Evolutionary conservation across 2,329 filamentous ascomycete genomes (phyloP).

Genomic region (Cladosporium sp.): DNA sequence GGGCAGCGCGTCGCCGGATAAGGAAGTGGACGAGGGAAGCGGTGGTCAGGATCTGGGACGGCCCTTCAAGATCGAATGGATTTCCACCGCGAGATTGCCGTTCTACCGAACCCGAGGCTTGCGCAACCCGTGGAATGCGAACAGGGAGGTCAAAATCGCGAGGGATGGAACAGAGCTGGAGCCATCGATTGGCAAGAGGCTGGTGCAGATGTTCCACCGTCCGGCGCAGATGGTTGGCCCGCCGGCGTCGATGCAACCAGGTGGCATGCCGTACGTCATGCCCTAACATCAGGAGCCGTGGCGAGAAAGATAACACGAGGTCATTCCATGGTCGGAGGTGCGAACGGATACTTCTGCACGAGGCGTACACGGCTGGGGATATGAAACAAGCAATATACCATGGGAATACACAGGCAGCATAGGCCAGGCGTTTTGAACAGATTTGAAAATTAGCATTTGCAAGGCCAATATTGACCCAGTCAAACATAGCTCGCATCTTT

Average conservation of each 20-base stretch:
- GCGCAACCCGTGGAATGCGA: constrained; percentile 90
- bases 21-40: constrained; percentile 33
- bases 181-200: constrained; percentile 66
- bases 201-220: constrained; percentile 65
- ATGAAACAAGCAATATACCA: constrained; percentile 10
- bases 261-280: not conserved
- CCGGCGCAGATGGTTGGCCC: constrained; percentile 12
- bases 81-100: constrained; percentile 73
- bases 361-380: constrained; percentile 1
- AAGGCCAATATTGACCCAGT: no score
- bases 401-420: not conserved
- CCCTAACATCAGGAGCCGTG: not conserved
- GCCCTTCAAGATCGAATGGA: constrained; percentile 85
- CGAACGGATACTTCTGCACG: not conserved
- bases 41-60: constrained; percentile 71
- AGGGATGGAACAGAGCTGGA: constrained; percentile 91
- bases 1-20: constrained; percentile 20
- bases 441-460: not conserved
- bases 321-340: no score
- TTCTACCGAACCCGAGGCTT: constrained; percentile 85
- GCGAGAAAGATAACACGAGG: not conserved
- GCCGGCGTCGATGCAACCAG: constrained; percentile 6
- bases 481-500: no score
- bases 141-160: constrained; percentile 92
- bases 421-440: not conserved